Evolutionary conservation across 163 green algal genomes (phyloP), one percentile per base, ranked within the genome.

Genomic region (Trebouxia gelatinosa): DNA sequence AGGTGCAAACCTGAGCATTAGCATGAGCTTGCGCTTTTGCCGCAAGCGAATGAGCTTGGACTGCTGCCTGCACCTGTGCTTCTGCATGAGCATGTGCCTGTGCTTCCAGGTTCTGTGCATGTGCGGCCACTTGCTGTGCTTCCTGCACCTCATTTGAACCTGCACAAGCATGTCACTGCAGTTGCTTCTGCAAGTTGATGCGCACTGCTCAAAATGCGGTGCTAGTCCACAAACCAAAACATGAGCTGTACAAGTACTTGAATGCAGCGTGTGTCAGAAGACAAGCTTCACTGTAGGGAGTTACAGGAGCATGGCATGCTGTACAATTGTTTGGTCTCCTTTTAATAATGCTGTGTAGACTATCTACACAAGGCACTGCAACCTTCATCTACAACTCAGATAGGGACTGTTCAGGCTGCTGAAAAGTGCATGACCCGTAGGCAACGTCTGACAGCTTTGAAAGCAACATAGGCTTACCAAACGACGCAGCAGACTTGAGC

Each of bases 1-100:
- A 16, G 39, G 0, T 7, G 34, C 67, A 26, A 57, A 78, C 80
- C 80, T 82, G 80, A 21, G 75, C 75, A 50, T 82, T 70, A 9
- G 70, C 70, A 57, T 85, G 81, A 29, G 81, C 81, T 34, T 82
- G 76, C 0, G 81, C 81, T 26, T 80, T 76, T 4, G 76, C 76
- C 6, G 66, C 72, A 13, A 85, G 70, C 23, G 58, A 75, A 50
- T 85, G 81, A n/a, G 79, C 32, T 78, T 92, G 59, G 9, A 79
- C 48, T 80, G 85, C 68, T 86, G 82, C 48, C 83, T 94, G 43
- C 80, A 88, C 72, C 75, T 93, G 80, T 71, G 80, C 19, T 79
- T 92, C 54, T 80, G 88, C 70, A 87, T 90, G 81, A 13, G 50
- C 70, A 16, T 85, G 77, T 2, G 76, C 76, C 72, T 82, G 50